phyloP scores from a whole-genome alignment of 1,284 basidiomycete genomes.

The Calocybe gambosa region DNA sequence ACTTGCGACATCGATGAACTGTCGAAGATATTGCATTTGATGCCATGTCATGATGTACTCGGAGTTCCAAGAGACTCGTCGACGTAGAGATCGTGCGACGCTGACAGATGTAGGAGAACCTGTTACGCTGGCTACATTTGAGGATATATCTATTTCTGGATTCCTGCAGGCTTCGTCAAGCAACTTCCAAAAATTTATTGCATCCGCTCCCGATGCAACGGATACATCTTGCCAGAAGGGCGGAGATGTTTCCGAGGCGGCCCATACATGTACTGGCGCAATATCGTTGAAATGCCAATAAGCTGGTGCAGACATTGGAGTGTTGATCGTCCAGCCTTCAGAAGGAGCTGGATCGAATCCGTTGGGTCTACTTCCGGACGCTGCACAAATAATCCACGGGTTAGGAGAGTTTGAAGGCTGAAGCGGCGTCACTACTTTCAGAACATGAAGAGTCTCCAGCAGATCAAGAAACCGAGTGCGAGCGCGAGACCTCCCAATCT shows the following conservation, averaged over 20 bases:
- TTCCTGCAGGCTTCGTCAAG: slow-evolving; percentile 41
- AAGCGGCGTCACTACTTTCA: slow-evolving; percentile 54
- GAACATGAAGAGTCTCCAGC: slow-evolving; percentile 46
- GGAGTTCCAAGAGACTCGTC: slow-evolving; percentile 51
- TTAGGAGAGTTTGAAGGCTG: slow-evolving; percentile 32
- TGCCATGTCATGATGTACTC: slow-evolving; percentile 60
- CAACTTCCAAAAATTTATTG: slow-evolving; percentile 49
- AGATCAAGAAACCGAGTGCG: slow-evolving; percentile 55
- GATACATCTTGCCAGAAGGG: slow-evolving; percentile 47
- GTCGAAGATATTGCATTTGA: slow-evolving; percentile 58
- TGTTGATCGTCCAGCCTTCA: slow-evolving; percentile 38
- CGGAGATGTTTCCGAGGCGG: slow-evolving; percentile 42
- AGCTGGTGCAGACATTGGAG: slow-evolving; percentile 38
- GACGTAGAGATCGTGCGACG: slow-evolving; percentile 41
- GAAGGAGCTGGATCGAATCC: slow-evolving; percentile 40
- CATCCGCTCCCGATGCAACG: slow-evolving; percentile 32
- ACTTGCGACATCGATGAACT: slow-evolving; percentile 37
- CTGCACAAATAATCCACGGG: slow-evolving; percentile 40
- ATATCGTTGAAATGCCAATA: slow-evolving; percentile 57
- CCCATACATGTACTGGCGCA: slow-evolving; percentile 55
- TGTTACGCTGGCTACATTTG: slow-evolving; percentile 14
- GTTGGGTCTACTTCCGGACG: slow-evolving; percentile 34
- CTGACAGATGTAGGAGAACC: slow-evolving; percentile 22
- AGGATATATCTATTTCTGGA: slow-evolving; percentile 15
- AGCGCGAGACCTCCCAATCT: slow-evolving; percentile 50